phyloP scores from a whole-genome alignment of 2,329 filamentous ascomycete species.

The Botrytis elliptica region DNA sequence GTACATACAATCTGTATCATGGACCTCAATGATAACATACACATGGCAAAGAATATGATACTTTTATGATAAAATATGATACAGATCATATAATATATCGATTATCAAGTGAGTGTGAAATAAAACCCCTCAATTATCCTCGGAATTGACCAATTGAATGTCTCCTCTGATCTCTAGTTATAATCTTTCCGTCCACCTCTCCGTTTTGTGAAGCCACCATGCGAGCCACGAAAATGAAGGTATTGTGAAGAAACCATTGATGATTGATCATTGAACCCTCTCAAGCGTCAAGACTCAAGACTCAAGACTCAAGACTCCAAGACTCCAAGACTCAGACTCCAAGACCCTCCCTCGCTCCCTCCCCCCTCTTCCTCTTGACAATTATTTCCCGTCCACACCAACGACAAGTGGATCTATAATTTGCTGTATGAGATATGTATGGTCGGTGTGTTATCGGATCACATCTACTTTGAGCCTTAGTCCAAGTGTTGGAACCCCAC shows the following conservation, averaged over 20 bases:
- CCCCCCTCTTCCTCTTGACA: background rate
- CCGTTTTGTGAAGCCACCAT: background rate
- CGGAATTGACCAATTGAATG: background rate
- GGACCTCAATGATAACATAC: background rate
- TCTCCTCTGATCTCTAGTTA: background rate
- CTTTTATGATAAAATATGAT: background rate
- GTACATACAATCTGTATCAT: background rate
- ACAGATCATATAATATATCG: background rate
- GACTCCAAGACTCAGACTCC: background rate
- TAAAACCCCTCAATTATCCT: background rate
- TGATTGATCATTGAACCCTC: background rate
- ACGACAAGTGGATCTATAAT: background rate
- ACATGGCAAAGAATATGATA: background rate
- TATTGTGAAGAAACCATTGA: background rate
- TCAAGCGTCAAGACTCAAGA: background rate
- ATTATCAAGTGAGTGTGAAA: background rate
- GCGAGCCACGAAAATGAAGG: background rate
- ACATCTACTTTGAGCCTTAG: conserved; percentile 12
- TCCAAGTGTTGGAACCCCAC: background rate
- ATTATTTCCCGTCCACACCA: background rate
- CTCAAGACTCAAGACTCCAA: background rate
- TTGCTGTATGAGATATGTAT: background rate
- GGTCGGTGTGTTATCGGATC: background rate
- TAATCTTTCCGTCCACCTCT: background rate
- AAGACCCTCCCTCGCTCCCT: too few relatives aligned